Base-by-base conservation (phyloP, 768 basidiomycete species). In the Xerocomellus amylosporus region DNA sequence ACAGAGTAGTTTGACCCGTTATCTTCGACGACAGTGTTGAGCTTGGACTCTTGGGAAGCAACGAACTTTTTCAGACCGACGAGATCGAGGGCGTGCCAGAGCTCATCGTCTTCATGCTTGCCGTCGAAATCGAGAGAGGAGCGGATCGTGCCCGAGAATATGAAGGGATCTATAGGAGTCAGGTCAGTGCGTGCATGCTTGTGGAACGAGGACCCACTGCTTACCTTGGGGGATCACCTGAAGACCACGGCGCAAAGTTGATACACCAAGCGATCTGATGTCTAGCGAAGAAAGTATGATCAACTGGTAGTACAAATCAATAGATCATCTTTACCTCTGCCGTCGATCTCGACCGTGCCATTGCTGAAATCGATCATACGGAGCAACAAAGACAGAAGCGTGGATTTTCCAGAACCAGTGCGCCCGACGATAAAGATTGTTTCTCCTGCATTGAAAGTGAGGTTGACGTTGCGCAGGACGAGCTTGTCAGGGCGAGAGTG, bases 1-100 rank as follows among this genome's bases (percentile, higher is more conserved):
- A 96, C 96, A 59, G 88, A 92, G 58, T 93, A 72, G 49, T 81
- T 86, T 5, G 87, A 83, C 2, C 93, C 93, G 47, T 80, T 83
- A 41, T 78, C 83, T 2, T 92, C 90, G 5, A 97, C 75, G 39
- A 76, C 73, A 0, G 94, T 95, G 54, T 94, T 90, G 60, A 63
- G 65, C 59, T 57, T 96, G 93, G 4, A 91, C 88, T 22, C 88
- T 78, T 3, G 92, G 87, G 43, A 96, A 70, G 58, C 82, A 84
- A 50, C 77, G 71, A 40, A 98, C 75, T 67, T 93, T 93, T 61
- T 94, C 76, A 39, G 65, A 49, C 56, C 79, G 65, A 55, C 65
- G 48, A 67, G 71, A 58, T 69, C 69, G 43, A 70, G 70, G 4
- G 31, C 79, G 73, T 39, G 79, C 84, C 40, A 86, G 53, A 69